Evolutionary conservation across 1,284 basidiomycete species (phyloP).

Genomic region (Apiotrichum porosum): DNA sequence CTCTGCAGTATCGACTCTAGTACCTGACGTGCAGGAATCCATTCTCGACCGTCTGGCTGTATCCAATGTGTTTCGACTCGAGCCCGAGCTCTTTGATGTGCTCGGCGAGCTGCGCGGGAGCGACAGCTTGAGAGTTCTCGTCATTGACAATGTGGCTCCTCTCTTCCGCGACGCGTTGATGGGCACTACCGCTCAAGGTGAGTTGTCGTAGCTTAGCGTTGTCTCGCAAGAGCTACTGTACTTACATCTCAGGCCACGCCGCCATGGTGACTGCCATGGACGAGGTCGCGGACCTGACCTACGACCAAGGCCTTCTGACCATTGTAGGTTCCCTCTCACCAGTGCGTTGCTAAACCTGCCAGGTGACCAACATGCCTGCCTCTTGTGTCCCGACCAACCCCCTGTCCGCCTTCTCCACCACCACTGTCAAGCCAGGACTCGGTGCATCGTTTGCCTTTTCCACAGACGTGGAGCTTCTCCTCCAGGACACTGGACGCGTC

Average conservation of each 20-base stretch:
- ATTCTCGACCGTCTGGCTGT: slow-evolving; percentile 34
- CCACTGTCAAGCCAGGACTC: slow-evolving; percentile 39
- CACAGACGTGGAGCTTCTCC: slow-evolving; percentile 36
- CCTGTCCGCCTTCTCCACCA: slow-evolving; percentile 38
- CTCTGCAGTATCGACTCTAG: background rate
- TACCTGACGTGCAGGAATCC: background rate
- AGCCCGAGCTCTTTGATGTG: slow-evolving; percentile 32
- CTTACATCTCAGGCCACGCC: slow-evolving; percentile 32
- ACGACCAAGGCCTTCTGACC: slow-evolving; percentile 21
- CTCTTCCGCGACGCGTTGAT: slow-evolving; percentile 40
- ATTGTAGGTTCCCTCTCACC: slow-evolving; percentile 22
- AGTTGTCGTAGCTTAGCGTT: too few relatives aligned
- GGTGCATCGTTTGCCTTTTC: slow-evolving; percentile 38
- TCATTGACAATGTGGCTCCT: slow-evolving; percentile 38
- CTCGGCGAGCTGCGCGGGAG: slow-evolving; percentile 8
- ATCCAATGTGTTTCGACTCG: slow-evolving; percentile 31
- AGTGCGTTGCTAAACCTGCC: too few relatives aligned
- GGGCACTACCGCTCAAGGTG: slow-evolving; percentile 39
- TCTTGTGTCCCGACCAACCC: slow-evolving; percentile 34
- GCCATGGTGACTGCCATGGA: slow-evolving; percentile 43
- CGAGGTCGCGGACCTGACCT: slow-evolving; percentile 33
- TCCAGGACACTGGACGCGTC: slow-evolving; percentile 42
- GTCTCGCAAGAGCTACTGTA: too few relatives aligned
- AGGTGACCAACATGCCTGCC: slow-evolving; percentile 38
- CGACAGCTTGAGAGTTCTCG: slow-evolving; percentile 19